A percentile compares a stretch with the other conserved stretches of the same genome.
phyloP scores from a whole-genome alignment of 352 stramenopile genomes.

The Aphanomyces cochlioides region DNA sequence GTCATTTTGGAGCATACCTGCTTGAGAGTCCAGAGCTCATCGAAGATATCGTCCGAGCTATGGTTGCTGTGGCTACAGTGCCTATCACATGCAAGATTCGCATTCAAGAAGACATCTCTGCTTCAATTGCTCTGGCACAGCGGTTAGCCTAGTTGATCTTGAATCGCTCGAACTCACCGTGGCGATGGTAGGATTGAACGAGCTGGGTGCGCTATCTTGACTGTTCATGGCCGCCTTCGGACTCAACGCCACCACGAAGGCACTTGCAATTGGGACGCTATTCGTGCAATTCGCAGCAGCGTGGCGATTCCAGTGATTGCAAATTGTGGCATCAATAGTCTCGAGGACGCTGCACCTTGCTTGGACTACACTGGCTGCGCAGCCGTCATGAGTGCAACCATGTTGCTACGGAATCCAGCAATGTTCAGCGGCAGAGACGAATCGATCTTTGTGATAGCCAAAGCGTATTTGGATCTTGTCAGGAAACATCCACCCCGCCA shows the following conservation, averaged over 20 bases:
- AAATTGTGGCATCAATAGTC: constrained; percentile 32
- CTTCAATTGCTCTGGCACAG: constrained; percentile 18
- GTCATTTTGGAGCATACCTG: constrained; percentile 27
- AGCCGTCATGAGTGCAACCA: constrained; percentile 33
- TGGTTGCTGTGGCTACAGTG: constrained; percentile 5
- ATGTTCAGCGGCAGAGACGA: not conserved
- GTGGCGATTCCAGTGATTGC: constrained; percentile 34
- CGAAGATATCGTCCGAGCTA: constrained; percentile 20
- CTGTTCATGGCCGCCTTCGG: constrained; percentile 32
- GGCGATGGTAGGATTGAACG: constrained; percentile 23
- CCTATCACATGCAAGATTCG: constrained; percentile 31
- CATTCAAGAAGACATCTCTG: constrained; percentile 1
- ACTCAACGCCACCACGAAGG: constrained; percentile 31
- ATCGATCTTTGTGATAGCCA: constrained; percentile 6
- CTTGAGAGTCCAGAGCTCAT: constrained; percentile 12
- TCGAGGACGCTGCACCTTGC: constrained; percentile 20
- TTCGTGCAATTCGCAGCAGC: constrained; percentile 10
- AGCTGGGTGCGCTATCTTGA: constrained; percentile 31
- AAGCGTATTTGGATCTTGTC: constrained; percentile 12
- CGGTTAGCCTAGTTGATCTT: not conserved
- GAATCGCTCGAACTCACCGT: not conserved
- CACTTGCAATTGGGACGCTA: constrained; percentile 29
- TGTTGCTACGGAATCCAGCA: constrained; percentile 29
- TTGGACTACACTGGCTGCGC: constrained; percentile 19
- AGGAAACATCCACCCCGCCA: constrained; percentile 6